These are phyloP conservation scores for Parastagonospora nodorum DNA, from an alignment of 2,329 filamentous ascomycete species.

Conservation along the genomic window DNA sequence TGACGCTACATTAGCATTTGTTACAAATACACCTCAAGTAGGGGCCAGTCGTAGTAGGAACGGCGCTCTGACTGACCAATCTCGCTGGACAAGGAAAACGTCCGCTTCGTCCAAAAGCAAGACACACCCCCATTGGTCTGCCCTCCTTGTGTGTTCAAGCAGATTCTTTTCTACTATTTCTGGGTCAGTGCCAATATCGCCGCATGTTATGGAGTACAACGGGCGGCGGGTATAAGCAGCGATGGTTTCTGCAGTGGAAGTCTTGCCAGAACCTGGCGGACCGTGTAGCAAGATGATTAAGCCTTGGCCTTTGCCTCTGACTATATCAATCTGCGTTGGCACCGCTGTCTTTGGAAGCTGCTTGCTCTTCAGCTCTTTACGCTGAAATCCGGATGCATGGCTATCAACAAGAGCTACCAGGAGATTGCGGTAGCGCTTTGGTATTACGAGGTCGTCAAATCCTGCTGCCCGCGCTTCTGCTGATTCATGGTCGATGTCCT, in stretches of 20 bases:
- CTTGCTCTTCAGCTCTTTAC: not conserved
- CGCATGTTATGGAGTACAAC: not conserved
- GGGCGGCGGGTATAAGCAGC: not conserved
- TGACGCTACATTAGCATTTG: not conserved
- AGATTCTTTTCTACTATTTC: not conserved
- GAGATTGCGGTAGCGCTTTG: not conserved
- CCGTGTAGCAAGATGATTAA: not conserved
- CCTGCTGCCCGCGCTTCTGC: not conserved
- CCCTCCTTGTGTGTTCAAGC: not conserved
- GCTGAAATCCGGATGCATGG: not conserved
- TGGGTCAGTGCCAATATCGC: not conserved
- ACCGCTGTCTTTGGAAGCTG: not conserved
- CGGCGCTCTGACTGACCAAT: not conserved
- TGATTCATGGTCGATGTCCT: not conserved
- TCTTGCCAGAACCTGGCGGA: not conserved
- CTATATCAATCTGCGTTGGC: not conserved
- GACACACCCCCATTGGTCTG: not conserved
- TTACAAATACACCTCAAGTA: no score
- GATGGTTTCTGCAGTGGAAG: not conserved
- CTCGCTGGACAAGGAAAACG: not conserved
- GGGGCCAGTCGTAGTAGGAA: not conserved
- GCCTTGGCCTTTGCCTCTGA: not conserved
- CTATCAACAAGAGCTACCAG: not conserved
- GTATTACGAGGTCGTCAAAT: not conserved
- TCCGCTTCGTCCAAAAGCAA: not conserved